Evolutionary conservation across 495 filamentous ascomycete genomes (phyloP).

Genomic region (Podospora bellae-mahoneyi): DNA sequence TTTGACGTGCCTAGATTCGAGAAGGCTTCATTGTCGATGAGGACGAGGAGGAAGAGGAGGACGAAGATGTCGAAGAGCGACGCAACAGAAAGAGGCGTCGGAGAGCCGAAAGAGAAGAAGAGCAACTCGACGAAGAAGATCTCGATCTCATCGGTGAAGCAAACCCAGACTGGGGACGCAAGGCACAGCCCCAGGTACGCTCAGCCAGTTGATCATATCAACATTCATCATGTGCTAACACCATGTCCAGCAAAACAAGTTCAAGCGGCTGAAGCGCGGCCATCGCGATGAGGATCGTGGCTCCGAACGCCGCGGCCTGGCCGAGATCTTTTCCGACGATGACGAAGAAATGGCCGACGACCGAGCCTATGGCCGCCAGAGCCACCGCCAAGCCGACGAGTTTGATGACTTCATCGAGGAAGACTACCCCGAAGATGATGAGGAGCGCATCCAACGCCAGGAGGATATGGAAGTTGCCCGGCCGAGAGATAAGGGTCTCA

Average conservation of each 20-base stretch:
- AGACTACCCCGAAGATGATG: conserved; percentile 86
- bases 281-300: conserved; percentile 66
- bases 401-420: conserved; percentile 98
- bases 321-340: conserved; percentile 93
- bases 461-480: conserved; percentile 86
- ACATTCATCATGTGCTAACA: conserved; percentile 26
- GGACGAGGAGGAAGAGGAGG: conserved; percentile 73
- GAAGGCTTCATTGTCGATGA: conserved; percentile 97
- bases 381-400: conserved; percentile 66
- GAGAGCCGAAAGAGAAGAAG: conserved; percentile 71
- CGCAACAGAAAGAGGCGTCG: conserved; percentile 65
- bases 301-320: conserved; percentile 64
- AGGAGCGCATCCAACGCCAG: conserved; percentile 65
- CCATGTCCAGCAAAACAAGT: conserved; percentile 62
- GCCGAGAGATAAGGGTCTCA: conserved; percentile 62
- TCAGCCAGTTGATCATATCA: not conserved
- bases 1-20: conserved; percentile 56
- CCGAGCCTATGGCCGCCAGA: conserved; percentile 46
- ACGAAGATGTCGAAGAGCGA: conserved; percentile 59
- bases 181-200: conserved; percentile 60
- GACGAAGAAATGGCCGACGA: conserved; percentile 72
- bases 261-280: conserved; percentile 92
- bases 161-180: conserved; percentile 64
- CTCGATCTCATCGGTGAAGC: conserved; percentile 86
- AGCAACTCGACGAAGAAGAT: conserved; percentile 90